Base-by-base conservation (phyloP, 495 filamentous ascomycete genomes). In the Podospora bellae-mahoneyi region DNA sequence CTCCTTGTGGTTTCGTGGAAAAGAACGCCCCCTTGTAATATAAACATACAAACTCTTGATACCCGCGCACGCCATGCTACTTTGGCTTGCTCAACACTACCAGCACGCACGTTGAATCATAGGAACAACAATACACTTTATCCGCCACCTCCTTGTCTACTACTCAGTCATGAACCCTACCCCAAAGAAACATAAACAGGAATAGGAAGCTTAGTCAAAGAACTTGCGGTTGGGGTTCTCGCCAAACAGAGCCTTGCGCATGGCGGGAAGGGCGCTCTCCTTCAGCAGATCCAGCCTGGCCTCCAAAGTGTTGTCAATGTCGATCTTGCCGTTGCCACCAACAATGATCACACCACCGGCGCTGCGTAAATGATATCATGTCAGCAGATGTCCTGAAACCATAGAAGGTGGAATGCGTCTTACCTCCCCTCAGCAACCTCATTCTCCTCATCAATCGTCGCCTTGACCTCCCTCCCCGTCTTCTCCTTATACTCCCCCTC, bases 251-350 rank as follows among this genome's bases (percentile, higher is more conserved):
- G 86, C 89, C 76, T 90, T 85, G 69, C 96, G 86, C 70, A 99
- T 88, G 39, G 88, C 88, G 15, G 96, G 96, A 55, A 98, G 85
- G 30, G 91, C 92, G 72, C 91, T 92, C 65, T 87, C 88, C 77
- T 94, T 88, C 54, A 97, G 86, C 65, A 98, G 81, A 68, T 87
- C 88, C 78, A 99, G 82, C 65, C 96, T 88, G 76, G 97, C 91
- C 72, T 98, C 96, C 61, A 98, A 89, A 28, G 95, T 98, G 81
- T 99, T 97, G 87, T 97, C 93, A 77, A 99, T 96, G 71, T 96
- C 92, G 78, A 99, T 98, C 85, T 94, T 97, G 75, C 96, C 96
- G 67, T 87, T 84, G 60, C 89, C 87, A 28, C 93, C 92, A 26
- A 96, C 77, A 69, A 98, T 90, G 56, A 82, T 76, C 19, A 97